Conservation (phyloP, 2,329 filamentous ascomycete genomes). For the Fusarium protoensiforme region DNA sequence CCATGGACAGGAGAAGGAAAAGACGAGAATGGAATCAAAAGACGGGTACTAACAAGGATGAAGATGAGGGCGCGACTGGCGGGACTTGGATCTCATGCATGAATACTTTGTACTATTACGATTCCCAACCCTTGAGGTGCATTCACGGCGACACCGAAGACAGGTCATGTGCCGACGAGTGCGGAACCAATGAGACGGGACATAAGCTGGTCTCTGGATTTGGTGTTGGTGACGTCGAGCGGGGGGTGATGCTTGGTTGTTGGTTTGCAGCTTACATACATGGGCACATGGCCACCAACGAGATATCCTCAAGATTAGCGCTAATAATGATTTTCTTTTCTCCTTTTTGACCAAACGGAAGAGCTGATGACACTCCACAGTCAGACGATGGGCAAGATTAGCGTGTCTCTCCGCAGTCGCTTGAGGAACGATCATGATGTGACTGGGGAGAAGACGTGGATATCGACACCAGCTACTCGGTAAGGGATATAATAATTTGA, state of each 20-base stretch:
- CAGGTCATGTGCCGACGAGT: background rate
- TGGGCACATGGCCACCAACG: conserved; percentile 1
- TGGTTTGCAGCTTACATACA: background rate
- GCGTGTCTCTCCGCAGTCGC: background rate
- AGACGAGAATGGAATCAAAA: conserved; percentile 19
- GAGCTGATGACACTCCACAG: background rate
- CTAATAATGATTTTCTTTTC: conserved; percentile 13
- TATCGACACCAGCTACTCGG: background rate
- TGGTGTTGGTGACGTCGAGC: conserved; percentile 10
- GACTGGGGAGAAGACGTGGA: background rate
- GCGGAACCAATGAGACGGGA: background rate
- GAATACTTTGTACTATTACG: conserved; percentile 32
- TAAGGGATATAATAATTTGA: background rate
- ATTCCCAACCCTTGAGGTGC: conserved; percentile 22
- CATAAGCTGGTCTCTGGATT: conserved; percentile 10
- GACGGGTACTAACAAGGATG: conserved; percentile 16
- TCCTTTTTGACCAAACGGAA: background rate
- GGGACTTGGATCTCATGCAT: conserved; percentile 38
- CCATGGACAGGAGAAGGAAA: conserved; percentile 16
- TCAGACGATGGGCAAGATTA: conserved; percentile 5
- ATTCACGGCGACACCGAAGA: conserved; percentile 14
- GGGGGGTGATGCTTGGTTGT: conserved; percentile 2
- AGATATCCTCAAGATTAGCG: conserved; percentile 24
- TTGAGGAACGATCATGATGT: background rate
- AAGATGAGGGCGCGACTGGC: conserved; percentile 29